Evolutionary conservation across 805 yeast genomes (phyloP), one percentile per base, ranked within the genome.

Genomic region (Ogataea nakhonphanomensis): DNA sequence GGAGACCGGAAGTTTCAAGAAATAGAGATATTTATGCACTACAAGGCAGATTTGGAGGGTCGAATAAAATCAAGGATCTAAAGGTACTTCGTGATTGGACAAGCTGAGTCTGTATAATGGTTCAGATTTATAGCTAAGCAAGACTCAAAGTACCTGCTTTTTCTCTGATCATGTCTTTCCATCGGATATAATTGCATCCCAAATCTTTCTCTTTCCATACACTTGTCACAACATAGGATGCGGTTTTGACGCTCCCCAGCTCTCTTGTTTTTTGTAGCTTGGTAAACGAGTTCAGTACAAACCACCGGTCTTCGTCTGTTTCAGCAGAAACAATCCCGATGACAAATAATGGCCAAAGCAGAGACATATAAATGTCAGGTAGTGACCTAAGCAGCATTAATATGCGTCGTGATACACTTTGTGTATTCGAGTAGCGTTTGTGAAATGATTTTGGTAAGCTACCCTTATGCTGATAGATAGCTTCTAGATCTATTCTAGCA

Each of bases 171-270:
- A 67, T 61, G 11, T 66, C 68, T 25, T 57, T 59, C 73, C 73
- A 69, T 27, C 62, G 48, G 14, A 53, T 35, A 2, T 53, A 26
- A 12, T 45, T 35, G 1, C 44, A 39, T 3, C 62, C 61, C 11
- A 67, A 43, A 41, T 68, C 74, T 30, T 56, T 54, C 42, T 67
- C 69, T 39, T 63, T 68, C 74, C 74, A 69, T 5, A 67, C 65
- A 26, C 51, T 52, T 22, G 61, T 47, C 3, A 68, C 60, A 8
- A 66, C 62, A 32, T 50, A 50, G 30, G 61, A 49, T 1, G 73
- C 71, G 7, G 62, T 58, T 42, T 56, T 56, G 0, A 69, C 69
- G 30, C 68, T 67, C 11, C 65, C 62, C 21, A 68, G 50, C 35
- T 62, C 64, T 39, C 73, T 45, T 45, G 20, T 17, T n/a, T 44